Conservation (phyloP, 1,284 basidiomycete genomes). For the Cryptococcus wingfieldii region DNA sequence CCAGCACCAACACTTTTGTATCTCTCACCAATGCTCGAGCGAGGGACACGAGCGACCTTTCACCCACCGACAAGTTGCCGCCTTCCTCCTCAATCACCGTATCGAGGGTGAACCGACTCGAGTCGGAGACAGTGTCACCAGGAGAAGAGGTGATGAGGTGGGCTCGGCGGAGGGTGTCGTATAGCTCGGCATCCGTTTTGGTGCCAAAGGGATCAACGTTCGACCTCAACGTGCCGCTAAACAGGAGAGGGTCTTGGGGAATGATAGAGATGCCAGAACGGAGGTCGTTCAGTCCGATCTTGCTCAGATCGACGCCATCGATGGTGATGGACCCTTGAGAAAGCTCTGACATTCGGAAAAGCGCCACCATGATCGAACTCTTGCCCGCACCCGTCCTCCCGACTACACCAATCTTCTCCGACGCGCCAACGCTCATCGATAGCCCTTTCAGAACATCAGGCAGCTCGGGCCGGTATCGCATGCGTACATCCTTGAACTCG, state of each 20-base stretch:
- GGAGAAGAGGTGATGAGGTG: constrained; percentile 57
- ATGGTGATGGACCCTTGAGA: constrained; percentile 48
- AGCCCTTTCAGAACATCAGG: constrained; percentile 59
- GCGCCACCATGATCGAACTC: constrained; percentile 54
- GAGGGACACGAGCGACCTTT: constrained; percentile 63
- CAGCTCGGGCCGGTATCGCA: constrained; percentile 53
- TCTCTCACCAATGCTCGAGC: constrained; percentile 61
- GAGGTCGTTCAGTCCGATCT: constrained; percentile 54
- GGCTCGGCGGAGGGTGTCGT: constrained; percentile 75
- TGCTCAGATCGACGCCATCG: constrained; percentile 50
- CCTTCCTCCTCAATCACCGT: constrained; percentile 80
- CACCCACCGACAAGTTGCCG: constrained; percentile 65
- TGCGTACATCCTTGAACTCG: constrained; percentile 48
- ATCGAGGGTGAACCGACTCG: constrained; percentile 66
- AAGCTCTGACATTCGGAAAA: constrained; percentile 52
- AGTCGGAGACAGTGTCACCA: background rate
- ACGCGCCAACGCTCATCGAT: constrained; percentile 50
- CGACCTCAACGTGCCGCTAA: constrained; percentile 56
- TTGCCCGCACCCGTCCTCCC: constrained; percentile 58
- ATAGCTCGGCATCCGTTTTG: constrained; percentile 69
- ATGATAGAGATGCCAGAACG: constrained; percentile 60
- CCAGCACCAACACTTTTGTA: constrained; percentile 58
- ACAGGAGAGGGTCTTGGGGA: constrained; percentile 72
- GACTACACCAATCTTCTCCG: constrained; percentile 56
- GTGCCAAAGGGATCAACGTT: constrained; percentile 70